Evolutionary conservation across 2,329 filamentous ascomycete species (phyloP), one percentile per base, ranked within the genome.

Genomic region (Teratosphaeria epicoccoides): DNA sequence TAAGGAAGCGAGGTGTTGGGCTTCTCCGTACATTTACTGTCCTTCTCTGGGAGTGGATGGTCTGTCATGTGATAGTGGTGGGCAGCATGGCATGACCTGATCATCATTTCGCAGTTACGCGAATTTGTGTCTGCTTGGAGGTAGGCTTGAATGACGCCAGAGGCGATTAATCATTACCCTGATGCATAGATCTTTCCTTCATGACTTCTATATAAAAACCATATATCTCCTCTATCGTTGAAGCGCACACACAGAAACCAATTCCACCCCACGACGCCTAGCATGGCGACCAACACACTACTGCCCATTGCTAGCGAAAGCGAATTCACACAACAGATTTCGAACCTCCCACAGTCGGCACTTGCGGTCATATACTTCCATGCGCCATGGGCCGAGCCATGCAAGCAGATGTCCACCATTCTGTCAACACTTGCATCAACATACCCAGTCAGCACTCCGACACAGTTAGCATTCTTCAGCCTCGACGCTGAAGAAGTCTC

Each of bases 341-440:
- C 77, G 56, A 76, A 81, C 43, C 76, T 90, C 12, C 80, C 87
- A 10, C 66, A 84, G 1, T 79, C 83, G 14, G 81, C 86, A 14
- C 81, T 96, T 54, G 77, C 91, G 57, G 78, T 96, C 65, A 81
- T 95, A 66, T 96, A 90, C 68, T 98, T 98, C 77, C 87, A 97
- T 70, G 89, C 93, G 20, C 87, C 90, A 59, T 98, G 93, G 93
- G 93, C 93, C 25, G 89, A 89, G 54, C 93, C 93, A 45, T 97
- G 93, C 76, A 83, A 87, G 57, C 89, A 96, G 72, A 97, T 97
- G 90, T 82, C 81, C 60, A 86, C 83, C 48, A 86, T 97, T 61
- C 81, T 98, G 58, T 78, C 81, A 65, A 85, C 88, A 22, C 86
- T 98, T 59, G 90, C 91, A 58, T 82, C 83, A 64, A 88, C 90